Evolutionary conservation across 2,329 filamentous ascomycete genomes (phyloP).

Genomic region (Orbilia blumenaviensis): DNA sequence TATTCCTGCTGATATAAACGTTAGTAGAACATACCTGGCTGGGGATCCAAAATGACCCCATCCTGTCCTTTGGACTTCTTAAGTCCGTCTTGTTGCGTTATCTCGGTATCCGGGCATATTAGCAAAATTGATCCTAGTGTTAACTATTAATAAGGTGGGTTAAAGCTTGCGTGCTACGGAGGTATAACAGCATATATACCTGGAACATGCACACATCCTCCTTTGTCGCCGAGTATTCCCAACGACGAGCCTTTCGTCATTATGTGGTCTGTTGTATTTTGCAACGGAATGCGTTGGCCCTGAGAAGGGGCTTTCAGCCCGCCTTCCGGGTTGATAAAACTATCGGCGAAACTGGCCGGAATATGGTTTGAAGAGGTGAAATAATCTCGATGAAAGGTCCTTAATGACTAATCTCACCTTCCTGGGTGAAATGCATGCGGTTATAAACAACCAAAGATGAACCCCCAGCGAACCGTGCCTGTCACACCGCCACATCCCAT

Average conservation of each 20-base stretch:
- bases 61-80: conserved; percentile 11
- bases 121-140: conserved; percentile 15
- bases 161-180: too few species aligned
- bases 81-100: background rate
- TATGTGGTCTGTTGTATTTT: too few species aligned
- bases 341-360: too few species aligned
- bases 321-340: too few species aligned
- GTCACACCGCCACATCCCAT: too few species aligned
- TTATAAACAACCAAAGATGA: too few species aligned
- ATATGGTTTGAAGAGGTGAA: too few species aligned
- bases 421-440: too few species aligned
- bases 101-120: background rate
- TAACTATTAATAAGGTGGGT: background rate
- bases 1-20: background rate
- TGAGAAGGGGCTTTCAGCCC: too few species aligned
- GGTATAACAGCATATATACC: background rate
- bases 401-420: too few species aligned
- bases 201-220: conserved; percentile 17
- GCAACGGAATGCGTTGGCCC: background rate
- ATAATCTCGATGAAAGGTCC: too few species aligned
- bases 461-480: too few species aligned
- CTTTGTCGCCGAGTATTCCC: conserved; percentile 17
- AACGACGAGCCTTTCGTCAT: conserved; percentile 4
- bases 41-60: conserved; percentile 80
- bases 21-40: conserved; percentile 66